Conservation (phyloP, 257 asterid genomes). For the Apocynum venetum region DNA sequence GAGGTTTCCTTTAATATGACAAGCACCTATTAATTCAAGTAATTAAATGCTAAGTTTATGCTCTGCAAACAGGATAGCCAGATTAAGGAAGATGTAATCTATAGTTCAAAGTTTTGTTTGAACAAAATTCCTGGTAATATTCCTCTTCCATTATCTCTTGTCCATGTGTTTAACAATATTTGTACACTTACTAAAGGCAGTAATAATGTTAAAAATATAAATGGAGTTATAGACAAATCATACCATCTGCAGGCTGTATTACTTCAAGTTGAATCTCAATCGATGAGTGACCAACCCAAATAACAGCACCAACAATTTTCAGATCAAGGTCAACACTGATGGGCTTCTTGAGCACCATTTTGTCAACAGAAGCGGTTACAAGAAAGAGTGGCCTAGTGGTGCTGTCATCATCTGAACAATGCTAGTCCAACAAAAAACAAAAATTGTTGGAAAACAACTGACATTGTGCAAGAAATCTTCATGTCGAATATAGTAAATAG, state of each 20-base stretch:
- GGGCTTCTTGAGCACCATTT: conserved; percentile 90
- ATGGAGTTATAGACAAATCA: conserved; percentile 16
- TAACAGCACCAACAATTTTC: conserved; percentile 79
- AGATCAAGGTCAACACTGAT: conserved; percentile 73
- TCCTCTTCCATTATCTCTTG: neutral
- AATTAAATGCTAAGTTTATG: neutral
- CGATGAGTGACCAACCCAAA: conserved; percentile 94
- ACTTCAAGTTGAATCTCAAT: conserved; percentile 94
- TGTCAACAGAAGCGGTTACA: conserved; percentile 94
- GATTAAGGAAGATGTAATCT: neutral
- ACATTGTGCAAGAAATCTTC: neutral
- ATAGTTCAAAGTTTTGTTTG: neutral
- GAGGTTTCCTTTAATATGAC: neutral
- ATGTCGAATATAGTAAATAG: neutral
- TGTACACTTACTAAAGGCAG: neutral
- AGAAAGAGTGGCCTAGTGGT: conserved; percentile 73
- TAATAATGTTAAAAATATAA: neutral
- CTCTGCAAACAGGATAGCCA: neutral
- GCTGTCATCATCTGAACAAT: conserved; percentile 82
- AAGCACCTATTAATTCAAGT: neutral
- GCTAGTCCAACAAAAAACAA: conserved; percentile 43
- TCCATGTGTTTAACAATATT: neutral
- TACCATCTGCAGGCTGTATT: conserved; percentile 71
- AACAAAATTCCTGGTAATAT: neutral
- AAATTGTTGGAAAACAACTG: neutral